These are phyloP conservation scores for Amphicarpaea edgeworthii DNA, from an alignment of 306 rosid species.

Conservation along the genomic window DNA sequence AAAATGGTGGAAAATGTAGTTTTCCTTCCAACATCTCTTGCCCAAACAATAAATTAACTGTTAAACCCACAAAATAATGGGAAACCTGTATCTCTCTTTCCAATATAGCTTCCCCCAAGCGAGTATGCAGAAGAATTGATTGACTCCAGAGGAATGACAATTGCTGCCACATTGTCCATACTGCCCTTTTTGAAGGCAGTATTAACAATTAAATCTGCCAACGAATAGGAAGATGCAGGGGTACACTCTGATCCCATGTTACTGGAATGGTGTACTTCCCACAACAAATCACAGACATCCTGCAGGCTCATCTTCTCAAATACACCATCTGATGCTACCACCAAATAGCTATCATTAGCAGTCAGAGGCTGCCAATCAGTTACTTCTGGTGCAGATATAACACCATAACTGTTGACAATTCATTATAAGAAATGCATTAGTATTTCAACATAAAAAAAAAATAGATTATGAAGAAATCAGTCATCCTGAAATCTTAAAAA, in stretches of 20 bases:
- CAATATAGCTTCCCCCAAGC: slow-evolving; percentile 51
- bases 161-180: slow-evolving; percentile 88
- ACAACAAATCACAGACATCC: slow-evolving; percentile 93
- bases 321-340: slow-evolving; percentile 94
- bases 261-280: slow-evolving; percentile 65
- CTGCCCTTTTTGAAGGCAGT: slow-evolving; percentile 82
- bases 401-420: slow-evolving; percentile 72
- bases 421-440: slow-evolving; percentile 45
- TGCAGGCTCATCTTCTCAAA: slow-evolving; percentile 87
- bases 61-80: slow-evolving; percentile 47
- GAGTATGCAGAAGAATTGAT: slow-evolving; percentile 48
- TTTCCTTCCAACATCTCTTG: background rate
- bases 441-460: slow-evolving; percentile 40
- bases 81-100: slow-evolving; percentile 52
- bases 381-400: slow-evolving; percentile 91
- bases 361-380: slow-evolving; percentile 92
- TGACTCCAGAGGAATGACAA: slow-evolving; percentile 82
- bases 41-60: background rate
- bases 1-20: background rate
- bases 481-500: slow-evolving; percentile 32
- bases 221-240: slow-evolving; percentile 70
- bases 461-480: slow-evolving; percentile 38
- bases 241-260: slow-evolving; percentile 57
- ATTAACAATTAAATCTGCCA: slow-evolving; percentile 81
- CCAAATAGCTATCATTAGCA: slow-evolving; percentile 88